Percentiles rank a stretch among this genome's conserved stretches.
phyloP scores from a whole-genome alignment of 371 early-diverging fungal species.

The Rhizopus microsporus region DNA sequence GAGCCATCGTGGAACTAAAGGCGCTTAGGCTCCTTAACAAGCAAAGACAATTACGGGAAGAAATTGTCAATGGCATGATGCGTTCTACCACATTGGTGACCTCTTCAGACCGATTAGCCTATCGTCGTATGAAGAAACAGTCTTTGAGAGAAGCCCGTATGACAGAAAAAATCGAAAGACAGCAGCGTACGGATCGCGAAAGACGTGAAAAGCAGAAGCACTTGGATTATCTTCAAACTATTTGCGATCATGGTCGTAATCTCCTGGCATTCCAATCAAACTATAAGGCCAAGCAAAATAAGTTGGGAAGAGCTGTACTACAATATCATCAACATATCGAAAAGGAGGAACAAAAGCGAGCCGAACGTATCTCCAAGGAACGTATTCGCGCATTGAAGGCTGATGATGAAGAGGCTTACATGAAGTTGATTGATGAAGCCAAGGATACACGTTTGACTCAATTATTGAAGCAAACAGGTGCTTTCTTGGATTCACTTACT shows the following conservation, averaged over 20 bases:
- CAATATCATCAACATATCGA: constrained; percentile 83
- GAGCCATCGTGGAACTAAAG: constrained; percentile 90
- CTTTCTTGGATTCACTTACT: constrained; percentile 80
- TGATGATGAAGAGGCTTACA: constrained; percentile 96
- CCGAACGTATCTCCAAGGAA: constrained; percentile 83
- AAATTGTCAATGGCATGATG: constrained; percentile 69
- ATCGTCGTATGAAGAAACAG: constrained; percentile 87
- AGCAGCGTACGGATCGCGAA: constrained; percentile 87
- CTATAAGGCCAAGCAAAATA: constrained; percentile 63
- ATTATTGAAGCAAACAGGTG: constrained; percentile 86
- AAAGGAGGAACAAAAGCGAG: constrained; percentile 88
- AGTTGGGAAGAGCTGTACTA: constrained; percentile 76
- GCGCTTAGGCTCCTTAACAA: constrained; percentile 72
- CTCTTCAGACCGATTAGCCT: constrained; percentile 75
- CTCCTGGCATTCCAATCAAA: constrained; percentile 64
- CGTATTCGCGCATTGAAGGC: constrained; percentile 94
- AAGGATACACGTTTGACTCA: constrained; percentile 97
- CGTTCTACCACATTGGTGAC: constrained; percentile 77
- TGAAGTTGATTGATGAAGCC: constrained; percentile 90
- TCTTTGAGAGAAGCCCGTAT: constrained; percentile 86
- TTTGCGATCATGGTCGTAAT: constrained; percentile 81
- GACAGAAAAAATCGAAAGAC: constrained; percentile 89
- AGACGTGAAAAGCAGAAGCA: constrained; percentile 85
- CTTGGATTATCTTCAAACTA: constrained; percentile 71
- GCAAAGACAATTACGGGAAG: constrained; percentile 81